Percentiles rank a stretch among this genome's conserved stretches.
Evolutionary conservation across 2,329 filamentous ascomycete species (phyloP).

Genomic region (Fusarium robinianum): DNA sequence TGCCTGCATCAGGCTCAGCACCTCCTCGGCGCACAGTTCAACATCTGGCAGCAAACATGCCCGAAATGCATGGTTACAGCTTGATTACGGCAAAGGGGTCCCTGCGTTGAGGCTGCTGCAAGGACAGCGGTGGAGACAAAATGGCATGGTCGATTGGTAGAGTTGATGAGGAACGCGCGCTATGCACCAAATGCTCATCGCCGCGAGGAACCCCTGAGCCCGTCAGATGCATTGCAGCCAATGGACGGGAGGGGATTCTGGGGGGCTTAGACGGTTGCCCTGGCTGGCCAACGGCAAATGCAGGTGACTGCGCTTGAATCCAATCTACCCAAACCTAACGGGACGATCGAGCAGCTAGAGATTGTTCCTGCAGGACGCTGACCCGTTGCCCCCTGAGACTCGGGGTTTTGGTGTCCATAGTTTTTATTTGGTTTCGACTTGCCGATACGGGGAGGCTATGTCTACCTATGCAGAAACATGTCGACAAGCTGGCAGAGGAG

Average conservation of each 20-base stretch:
- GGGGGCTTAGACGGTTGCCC: slow-evolving; percentile 4
- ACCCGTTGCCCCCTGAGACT: too few species aligned
- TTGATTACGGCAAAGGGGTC: slow-evolving; percentile 20
- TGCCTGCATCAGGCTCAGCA: too few species aligned
- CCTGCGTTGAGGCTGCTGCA: slow-evolving; percentile 7
- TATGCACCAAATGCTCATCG: too few species aligned
- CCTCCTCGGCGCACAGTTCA: too few species aligned
- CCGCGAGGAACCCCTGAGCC: slow-evolving; percentile 7
- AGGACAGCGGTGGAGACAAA: slow-evolving; percentile 12
- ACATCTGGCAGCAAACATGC: too few species aligned
- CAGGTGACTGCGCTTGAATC: slow-evolving; percentile 9
- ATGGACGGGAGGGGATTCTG: slow-evolving; percentile 7
- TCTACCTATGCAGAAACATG: too few species aligned
- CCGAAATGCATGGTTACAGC: slow-evolving; percentile 19
- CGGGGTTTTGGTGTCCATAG: too few species aligned
- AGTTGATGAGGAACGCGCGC: background rate
- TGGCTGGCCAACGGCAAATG: slow-evolving; percentile 20
- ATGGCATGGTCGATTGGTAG: too few species aligned
- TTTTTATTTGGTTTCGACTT: too few species aligned
- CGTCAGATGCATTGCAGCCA: slow-evolving; percentile 18
- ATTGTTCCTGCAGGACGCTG: too few species aligned
- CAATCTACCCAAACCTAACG: slow-evolving; percentile 13
- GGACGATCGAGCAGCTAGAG: slow-evolving; percentile 16
- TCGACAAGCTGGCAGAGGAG: too few species aligned
- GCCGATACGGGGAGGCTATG: too few species aligned